These are phyloP conservation scores for Aspergillus egyptiacus DNA, from an alignment of 495 filamentous ascomycete genomes.

Conservation along the genomic window DNA sequence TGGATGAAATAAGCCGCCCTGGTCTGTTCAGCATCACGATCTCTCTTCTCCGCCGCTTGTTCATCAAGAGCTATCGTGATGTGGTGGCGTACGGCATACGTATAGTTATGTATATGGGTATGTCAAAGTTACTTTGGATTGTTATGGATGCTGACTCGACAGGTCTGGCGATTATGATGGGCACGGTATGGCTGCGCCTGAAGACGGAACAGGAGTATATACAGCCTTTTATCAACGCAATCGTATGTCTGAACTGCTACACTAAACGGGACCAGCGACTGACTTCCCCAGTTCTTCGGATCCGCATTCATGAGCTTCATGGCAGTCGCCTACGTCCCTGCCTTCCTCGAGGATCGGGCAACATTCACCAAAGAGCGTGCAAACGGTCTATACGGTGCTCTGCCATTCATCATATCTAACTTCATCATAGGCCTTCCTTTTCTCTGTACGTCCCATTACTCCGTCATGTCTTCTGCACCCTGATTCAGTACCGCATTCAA, in stretches of 20 bases:
- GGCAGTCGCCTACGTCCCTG: slow-evolving; percentile 77
- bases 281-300: slow-evolving; percentile 55
- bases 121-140: neutral
- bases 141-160: slow-evolving; percentile 5
- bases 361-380: slow-evolving; percentile 72
- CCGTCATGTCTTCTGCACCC: too few relatives aligned
- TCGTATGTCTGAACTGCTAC: slow-evolving; percentile 33
- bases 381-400: slow-evolving; percentile 72
- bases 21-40: slow-evolving; percentile 28
- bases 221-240: slow-evolving; percentile 72
- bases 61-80: slow-evolving; percentile 76
- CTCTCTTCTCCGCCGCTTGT: slow-evolving; percentile 62
- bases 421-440: slow-evolving; percentile 78
- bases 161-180: slow-evolving; percentile 77
- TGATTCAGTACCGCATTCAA: neutral
- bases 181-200: slow-evolving; percentile 75
- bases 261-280: neutral
- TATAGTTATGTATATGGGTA: slow-evolving; percentile 73
- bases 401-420: slow-evolving; percentile 67
- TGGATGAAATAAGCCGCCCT: slow-evolving; percentile 26
- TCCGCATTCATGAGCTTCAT: slow-evolving; percentile 88
- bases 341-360: slow-evolving; percentile 72
- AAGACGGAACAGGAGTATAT: slow-evolving; percentile 59
- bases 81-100: slow-evolving; percentile 77
- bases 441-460: slow-evolving; percentile 39